phyloP scores from a whole-genome alignment of 1,284 basidiomycete species.

The Schizophyllum commune region DNA sequence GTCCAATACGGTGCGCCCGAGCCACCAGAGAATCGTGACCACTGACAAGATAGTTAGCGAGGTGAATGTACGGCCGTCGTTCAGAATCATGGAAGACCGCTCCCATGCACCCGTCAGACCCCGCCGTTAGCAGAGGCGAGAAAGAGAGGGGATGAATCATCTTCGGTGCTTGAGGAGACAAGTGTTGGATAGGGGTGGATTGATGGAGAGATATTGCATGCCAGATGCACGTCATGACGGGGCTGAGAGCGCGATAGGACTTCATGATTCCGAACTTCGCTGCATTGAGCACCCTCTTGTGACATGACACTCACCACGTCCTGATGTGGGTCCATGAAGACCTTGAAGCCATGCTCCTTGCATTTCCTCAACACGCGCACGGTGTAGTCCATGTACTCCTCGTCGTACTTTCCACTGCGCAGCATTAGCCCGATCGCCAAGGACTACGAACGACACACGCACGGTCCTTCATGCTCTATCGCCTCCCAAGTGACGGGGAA shows the following conservation, averaged over 20 bases:
- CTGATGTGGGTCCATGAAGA: constrained; percentile 97
- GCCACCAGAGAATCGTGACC: constrained; percentile 95
- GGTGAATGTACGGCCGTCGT: background rate
- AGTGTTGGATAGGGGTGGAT: too few relatives aligned
- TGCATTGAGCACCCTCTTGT: too few relatives aligned
- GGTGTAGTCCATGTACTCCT: constrained; percentile 90
- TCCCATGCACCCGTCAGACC: too few relatives aligned
- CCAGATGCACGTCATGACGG: constrained; percentile 5
- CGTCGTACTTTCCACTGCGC: constrained; percentile 80
- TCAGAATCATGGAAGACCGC: background rate
- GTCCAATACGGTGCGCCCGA: constrained; percentile 97
- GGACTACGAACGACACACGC: constrained; percentile 31
- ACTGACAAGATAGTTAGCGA: constrained; percentile 39
- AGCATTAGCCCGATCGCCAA: background rate
- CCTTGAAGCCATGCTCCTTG: constrained; percentile 90
- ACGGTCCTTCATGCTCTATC: constrained; percentile 91
- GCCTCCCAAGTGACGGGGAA: constrained; percentile 95
- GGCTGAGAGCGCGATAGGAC: too few relatives aligned
- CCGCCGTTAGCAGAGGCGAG: background rate
- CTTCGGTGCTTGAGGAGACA: too few relatives aligned
- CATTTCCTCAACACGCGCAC: constrained; percentile 83
- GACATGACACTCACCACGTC: constrained; percentile 65
- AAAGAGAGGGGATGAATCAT: background rate
- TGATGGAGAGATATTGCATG: background rate
- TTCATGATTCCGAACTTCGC: too few relatives aligned